These are phyloP conservation scores for Naganishia sp. DNA, from an alignment of 1,284 basidiomycete species.

Conservation along the genomic window DNA sequence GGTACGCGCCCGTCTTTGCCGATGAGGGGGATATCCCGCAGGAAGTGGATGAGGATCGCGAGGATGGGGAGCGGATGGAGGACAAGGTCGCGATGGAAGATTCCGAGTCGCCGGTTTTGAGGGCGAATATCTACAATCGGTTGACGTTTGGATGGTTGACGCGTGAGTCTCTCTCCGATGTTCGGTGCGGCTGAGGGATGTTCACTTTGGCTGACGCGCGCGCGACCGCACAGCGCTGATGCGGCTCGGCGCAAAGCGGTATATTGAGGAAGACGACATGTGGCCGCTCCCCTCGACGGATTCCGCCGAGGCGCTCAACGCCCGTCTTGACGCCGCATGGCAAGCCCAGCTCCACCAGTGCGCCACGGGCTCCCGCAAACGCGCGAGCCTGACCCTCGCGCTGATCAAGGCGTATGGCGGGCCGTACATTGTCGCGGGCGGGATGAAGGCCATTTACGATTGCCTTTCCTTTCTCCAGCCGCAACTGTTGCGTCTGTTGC, in stretches of 20 bases:
- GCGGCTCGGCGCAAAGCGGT: slow-evolving; percentile 61
- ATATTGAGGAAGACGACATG: slow-evolving; percentile 74
- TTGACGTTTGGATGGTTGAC: slow-evolving; percentile 52
- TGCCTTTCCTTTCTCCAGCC: slow-evolving; percentile 81
- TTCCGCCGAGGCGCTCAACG: slow-evolving; percentile 70
- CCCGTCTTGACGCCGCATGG: slow-evolving; percentile 61
- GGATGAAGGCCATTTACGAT: slow-evolving; percentile 77
- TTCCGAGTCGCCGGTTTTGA: slow-evolving; percentile 71
- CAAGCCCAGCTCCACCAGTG: slow-evolving; percentile 44
- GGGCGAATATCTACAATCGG: slow-evolving; percentile 72
- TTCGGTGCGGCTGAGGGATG: too few relatives aligned
- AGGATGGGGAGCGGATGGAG: slow-evolving; percentile 35
- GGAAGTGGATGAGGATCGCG: slow-evolving; percentile 29
- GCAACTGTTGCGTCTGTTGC: slow-evolving; percentile 76
- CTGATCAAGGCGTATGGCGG: slow-evolving; percentile 75
- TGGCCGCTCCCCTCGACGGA: slow-evolving; percentile 68
- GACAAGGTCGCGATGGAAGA: slow-evolving; percentile 52
- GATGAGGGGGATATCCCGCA: slow-evolving; percentile 18
- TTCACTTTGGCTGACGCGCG: slow-evolving; percentile 59
- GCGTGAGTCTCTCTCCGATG: slow-evolving; percentile 32
- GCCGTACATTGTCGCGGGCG: slow-evolving; percentile 69
- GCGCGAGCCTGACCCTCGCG: slow-evolving; percentile 71
- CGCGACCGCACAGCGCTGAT: slow-evolving; percentile 58
- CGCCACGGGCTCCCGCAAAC: slow-evolving; percentile 62
- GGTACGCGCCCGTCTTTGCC: slow-evolving; percentile 18